These are phyloP conservation scores for Calonectria pteridis DNA, from an alignment of 2,329 filamentous ascomycete species.

Conservation along the genomic window DNA sequence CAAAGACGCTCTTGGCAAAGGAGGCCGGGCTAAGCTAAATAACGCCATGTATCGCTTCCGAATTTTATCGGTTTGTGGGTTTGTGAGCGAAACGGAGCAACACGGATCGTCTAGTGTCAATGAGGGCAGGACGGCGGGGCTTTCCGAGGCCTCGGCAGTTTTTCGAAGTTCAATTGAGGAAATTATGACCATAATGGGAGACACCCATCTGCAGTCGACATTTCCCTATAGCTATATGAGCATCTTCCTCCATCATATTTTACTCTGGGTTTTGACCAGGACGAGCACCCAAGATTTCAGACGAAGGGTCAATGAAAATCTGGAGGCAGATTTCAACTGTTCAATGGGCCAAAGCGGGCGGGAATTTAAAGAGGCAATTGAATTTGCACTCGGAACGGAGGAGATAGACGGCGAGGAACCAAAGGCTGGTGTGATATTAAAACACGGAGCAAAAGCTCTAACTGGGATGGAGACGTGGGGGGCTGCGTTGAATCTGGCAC, in stretches of 20 bases:
- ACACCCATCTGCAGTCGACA: background rate
- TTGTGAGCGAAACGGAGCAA: background rate
- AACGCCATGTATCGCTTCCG: background rate
- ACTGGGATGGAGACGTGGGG: constrained; percentile 5
- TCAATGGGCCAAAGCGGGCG: background rate
- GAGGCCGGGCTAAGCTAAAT: background rate
- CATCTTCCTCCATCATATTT: constrained; percentile 2
- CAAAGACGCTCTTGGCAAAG: background rate
- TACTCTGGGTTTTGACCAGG: background rate
- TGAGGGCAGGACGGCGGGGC: background rate
- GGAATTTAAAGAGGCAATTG: background rate
- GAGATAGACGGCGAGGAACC: background rate
- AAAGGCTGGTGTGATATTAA: background rate
- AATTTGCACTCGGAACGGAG: background rate
- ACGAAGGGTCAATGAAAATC: background rate
- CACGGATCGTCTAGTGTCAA: background rate
- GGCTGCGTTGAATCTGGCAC: background rate
- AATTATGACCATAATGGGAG: background rate
- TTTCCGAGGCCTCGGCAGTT: background rate
- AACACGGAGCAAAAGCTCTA: background rate
- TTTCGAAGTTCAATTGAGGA: background rate
- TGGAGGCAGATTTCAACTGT: background rate
- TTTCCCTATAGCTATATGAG: constrained; percentile 6
- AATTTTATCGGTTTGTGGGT: background rate
- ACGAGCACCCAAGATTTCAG: background rate